Evolutionary conservation across 352 stramenopile genomes (phyloP), one percentile per base, ranked within the genome.

Genomic region (Globisporangium echinulatum): DNA sequence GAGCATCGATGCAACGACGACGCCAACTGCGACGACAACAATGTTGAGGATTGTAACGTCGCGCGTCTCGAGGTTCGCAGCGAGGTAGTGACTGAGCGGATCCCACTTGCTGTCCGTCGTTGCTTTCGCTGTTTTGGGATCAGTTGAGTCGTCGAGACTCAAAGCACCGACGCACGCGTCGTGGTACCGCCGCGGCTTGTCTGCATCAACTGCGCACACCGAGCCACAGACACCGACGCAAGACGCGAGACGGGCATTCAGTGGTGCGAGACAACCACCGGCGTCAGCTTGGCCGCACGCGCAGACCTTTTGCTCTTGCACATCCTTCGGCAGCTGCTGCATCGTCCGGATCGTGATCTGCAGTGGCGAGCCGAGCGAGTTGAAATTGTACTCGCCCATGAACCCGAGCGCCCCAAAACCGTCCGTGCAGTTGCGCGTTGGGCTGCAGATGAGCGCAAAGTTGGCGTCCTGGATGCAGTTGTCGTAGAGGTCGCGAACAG

Each of bases 301-400:
- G 63, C 81, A 90, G 37, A 88, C 74, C 50, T 74, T 75, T 7
- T 77, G 62, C 50, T 74, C 65, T 38, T 85, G 74, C 39, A 72
- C 69, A 1, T 54, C 54, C 1, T 58, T 52, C 4, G 66, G 62
- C 9, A 82, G 54, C 48, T 85, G 62, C 52, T 86, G 68, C 64
- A 86, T 88, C 5, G 75, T 89, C 37, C 71, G 79, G 17, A 91
- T 79, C 46, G 90, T 88, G 54, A 91, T 72, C 52, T 90, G 81
- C 7, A 80, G 67, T 3, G 83, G 77, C 10, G 79, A 87, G 33
- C 81, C 79, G 36, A 88, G 40, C n/a, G 65, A 71, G 53, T 77
- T 70, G 61, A 88, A 85, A 53, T 80, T 85, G 69, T 90, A 91
- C 13, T 65, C 37, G 7, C 81, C 81, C 63, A 93, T 83, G 42